Evolutionary conservation across 768 basidiomycete genomes (phyloP), one percentile per base, ranked within the genome.

Genomic region (Fistulinella prunicolor): DNA sequence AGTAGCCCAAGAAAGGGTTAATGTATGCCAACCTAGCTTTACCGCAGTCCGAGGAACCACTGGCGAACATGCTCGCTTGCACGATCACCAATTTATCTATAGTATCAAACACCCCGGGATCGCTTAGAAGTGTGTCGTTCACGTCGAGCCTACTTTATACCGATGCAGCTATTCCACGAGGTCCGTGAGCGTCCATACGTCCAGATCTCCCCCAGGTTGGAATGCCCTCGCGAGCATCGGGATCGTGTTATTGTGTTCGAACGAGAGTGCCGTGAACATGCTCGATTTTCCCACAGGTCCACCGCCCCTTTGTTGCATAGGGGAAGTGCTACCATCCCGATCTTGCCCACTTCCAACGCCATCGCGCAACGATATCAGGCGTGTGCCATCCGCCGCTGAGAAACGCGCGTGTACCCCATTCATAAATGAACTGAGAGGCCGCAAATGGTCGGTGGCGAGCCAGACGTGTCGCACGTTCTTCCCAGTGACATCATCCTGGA

Each of bases 391-490:
- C 26, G 47, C 51, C 28, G 62, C 44, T 4, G 67, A 58, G 34
- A 63, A 58, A 2, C n/a, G 22, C 16, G n/a, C 26, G 12, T 9
- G 16, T n/a, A n/a, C n/a, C n/a, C n/a, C n/a, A 6, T 37, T 21
- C 19, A 24, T 6, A 24, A 40, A 46, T 1, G 45, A 22, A 9
- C 36, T 6, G 17, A 60, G 54, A 23, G 50, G 36, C 3, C 39
- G 46, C 17, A 79, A 78, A 54, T 80, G 73, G 57, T 84, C 82
- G 20, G 76, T 80, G 3, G 79, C 79, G 42, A 84, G 68, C 77
- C 78, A 84, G 2, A 82, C 70, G 10, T 69, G 72, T 9, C 56
- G 56, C 24, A 81, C 58, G 30, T 50, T 49, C 3, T 54, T 52
- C 13, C 68, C 69, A 12, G 53, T 50, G 22, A 54, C 51, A 12